phyloP scores from a whole-genome alignment of 768 basidiomycete genomes.

The Cystofilobasidium ferigula region DNA sequence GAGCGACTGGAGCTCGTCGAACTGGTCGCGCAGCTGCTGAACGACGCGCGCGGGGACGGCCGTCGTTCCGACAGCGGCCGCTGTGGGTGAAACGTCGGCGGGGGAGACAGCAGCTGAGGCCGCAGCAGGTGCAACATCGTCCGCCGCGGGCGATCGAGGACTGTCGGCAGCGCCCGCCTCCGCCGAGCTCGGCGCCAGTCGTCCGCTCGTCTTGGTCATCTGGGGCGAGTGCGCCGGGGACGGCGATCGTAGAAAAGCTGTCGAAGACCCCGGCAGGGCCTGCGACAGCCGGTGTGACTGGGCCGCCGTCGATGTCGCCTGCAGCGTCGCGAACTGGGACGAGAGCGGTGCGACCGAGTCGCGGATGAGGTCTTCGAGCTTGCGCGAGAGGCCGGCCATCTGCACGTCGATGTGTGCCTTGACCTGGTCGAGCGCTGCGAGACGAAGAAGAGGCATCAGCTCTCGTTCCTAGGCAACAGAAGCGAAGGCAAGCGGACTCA shows the following conservation, averaged over 20 bases:
- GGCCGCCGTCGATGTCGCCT: background rate
- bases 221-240: background rate
- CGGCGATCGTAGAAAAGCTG: background rate
- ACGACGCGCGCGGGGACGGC: constrained; percentile 46
- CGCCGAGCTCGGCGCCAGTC: background rate
- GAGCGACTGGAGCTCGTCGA: constrained; percentile 87
- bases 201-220: background rate
- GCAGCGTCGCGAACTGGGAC: constrained; percentile 23
- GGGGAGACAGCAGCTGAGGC: background rate
- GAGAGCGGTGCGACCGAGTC: constrained; percentile 25
- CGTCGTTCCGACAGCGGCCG: background rate
- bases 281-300: constrained; percentile 3
- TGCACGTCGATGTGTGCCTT: constrained; percentile 94
- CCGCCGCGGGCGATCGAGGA: background rate
- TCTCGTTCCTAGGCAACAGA: background rate
- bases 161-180: background rate
- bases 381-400: constrained; percentile 58
- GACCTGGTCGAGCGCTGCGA: constrained; percentile 85
- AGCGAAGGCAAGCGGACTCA: constrained; percentile 44
- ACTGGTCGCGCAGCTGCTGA: constrained; percentile 74
- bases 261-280: background rate
- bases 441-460: background rate
- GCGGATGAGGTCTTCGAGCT: constrained; percentile 26
- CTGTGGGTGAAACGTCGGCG: background rate
- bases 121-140: background rate